Evolutionary conservation across 2,329 filamentous ascomycete genomes (phyloP).

Genomic region (Pseudogymnoascus destructans): DNA sequence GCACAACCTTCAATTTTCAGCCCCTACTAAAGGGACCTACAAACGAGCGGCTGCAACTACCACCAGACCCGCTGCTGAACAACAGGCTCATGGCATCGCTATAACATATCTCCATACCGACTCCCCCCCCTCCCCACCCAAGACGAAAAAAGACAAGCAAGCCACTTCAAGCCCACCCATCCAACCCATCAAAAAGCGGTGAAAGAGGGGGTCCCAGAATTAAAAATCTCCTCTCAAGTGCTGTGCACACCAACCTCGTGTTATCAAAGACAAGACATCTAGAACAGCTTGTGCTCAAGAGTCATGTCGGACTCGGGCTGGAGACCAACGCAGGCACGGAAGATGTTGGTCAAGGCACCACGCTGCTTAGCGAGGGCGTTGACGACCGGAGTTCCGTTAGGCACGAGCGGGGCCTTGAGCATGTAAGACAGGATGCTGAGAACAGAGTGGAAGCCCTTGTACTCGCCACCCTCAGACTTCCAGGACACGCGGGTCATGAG

Average conservation of each 20-base stretch:
- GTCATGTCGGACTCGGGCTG: slow-evolving; percentile 99
- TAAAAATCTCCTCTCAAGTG: not conserved
- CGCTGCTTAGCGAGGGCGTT: slow-evolving; percentile 96
- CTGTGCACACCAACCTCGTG: not conserved
- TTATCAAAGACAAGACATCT: slow-evolving; percentile 21
- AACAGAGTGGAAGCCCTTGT: slow-evolving; percentile 91
- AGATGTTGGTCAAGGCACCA: slow-evolving; percentile 88
- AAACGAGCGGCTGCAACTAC: slow-evolving; percentile 2
- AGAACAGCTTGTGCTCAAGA: slow-evolving; percentile 94
- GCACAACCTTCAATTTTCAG: slow-evolving; percentile 6
- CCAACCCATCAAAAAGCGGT: not conserved
- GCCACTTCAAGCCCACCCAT: not conserved
- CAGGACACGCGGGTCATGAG: slow-evolving; percentile 98
- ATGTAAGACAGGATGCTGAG: slow-evolving; percentile 97
- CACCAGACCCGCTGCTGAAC: not conserved
- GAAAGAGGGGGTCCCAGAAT: not conserved
- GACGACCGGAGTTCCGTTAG: slow-evolving; percentile 86
- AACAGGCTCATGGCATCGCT: not conserved
- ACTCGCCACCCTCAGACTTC: slow-evolving; percentile 59
- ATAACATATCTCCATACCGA: not conserved
- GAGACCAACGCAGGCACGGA: slow-evolving; percentile 91
- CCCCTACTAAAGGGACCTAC: not conserved
- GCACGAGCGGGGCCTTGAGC: slow-evolving; percentile 91
- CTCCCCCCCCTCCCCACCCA: not conserved
- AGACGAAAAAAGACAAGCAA: not conserved